Evolutionary conservation across 2,329 filamentous ascomycete species (phyloP), one percentile per base, ranked within the genome.

Genomic region (Colletotrichum orbiculare): DNA sequence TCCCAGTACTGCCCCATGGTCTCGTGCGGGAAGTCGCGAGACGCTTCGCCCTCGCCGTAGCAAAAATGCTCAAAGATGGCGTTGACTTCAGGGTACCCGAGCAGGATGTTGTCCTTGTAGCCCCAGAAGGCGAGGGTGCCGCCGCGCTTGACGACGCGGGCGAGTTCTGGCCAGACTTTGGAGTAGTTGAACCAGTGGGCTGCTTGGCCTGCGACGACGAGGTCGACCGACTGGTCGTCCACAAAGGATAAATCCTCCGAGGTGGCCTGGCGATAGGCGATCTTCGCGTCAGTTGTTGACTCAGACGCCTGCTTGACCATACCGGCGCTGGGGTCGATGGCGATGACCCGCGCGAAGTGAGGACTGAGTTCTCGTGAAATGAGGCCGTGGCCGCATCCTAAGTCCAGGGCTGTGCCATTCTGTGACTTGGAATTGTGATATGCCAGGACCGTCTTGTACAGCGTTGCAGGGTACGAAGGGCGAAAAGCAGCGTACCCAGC

Each of bases 161-260:
- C 77, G 62, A 90, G 72, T 70, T 86, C 83, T 0, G 81, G 81
- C 84, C 86, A 91, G 3, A 84, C 80, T 43, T 77, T 79, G 8
- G 67, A 45, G 70, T 85, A 87, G 72, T 90, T 82, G 73, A 91
- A 91, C 88, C 88, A 91, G 72, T 91, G 89, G 45, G 87, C 87
- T 8, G 88, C 82, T 70, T 91, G 87, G 8, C 79, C 83, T 5
- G 81, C 76, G 13, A 83, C 79, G 6, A 77, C 78, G 69, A 83
- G 75, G 72, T 91, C 88, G 2, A 90, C 73, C 4, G 78, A 81
- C 6, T 72, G 77, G 62, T 84, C 81, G 0, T 72, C 56, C 2
- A 89, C 61, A 66, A 85, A 87, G 0, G 75, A 74, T 4, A 89
- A 74, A 57, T 85, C 78, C 70, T 91, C 88, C 1, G 86, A 85